Evolutionary conservation across 257 asterid genomes (phyloP).

Genomic region (Paulownia fortunei): DNA sequence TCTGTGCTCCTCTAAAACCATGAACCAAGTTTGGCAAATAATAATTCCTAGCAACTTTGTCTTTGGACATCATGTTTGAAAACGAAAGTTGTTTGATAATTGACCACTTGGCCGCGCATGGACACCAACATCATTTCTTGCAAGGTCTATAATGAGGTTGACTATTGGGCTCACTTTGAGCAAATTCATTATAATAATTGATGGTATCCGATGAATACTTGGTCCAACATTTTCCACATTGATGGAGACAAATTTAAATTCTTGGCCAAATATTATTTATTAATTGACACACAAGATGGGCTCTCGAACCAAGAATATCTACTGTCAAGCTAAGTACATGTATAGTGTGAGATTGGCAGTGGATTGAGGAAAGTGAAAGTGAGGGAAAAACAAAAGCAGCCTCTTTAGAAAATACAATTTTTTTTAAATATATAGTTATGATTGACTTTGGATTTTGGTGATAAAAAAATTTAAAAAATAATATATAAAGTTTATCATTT

Average conservation of each 20-base stretch:
- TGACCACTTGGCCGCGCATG: background rate
- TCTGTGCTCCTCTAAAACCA: too few relatives aligned
- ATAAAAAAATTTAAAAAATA: too few relatives aligned
- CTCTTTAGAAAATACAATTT: too few relatives aligned
- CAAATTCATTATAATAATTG: background rate
- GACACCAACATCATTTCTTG: constrained; percentile 1
- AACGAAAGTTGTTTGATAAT: background rate
- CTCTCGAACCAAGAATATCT: background rate
- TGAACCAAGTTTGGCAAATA: too few relatives aligned
- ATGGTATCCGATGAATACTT: constrained; percentile 25
- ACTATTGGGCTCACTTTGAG: background rate
- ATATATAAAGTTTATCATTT: too few relatives aligned
- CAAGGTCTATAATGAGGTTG: background rate
- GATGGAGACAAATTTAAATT: background rate
- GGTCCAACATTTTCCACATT: background rate
- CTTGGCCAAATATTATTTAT: background rate
- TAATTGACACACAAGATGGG: background rate
- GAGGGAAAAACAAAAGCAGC: too few relatives aligned
- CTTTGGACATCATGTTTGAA: background rate
- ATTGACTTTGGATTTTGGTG: too few relatives aligned
- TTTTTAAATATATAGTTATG: too few relatives aligned
- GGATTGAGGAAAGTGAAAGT: too few relatives aligned
- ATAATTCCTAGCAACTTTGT: background rate
- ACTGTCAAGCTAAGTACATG: background rate
- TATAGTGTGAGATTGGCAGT: too few relatives aligned